phyloP scores from a whole-genome alignment of 345 rosid species.

The Eucalyptus virginea region DNA sequence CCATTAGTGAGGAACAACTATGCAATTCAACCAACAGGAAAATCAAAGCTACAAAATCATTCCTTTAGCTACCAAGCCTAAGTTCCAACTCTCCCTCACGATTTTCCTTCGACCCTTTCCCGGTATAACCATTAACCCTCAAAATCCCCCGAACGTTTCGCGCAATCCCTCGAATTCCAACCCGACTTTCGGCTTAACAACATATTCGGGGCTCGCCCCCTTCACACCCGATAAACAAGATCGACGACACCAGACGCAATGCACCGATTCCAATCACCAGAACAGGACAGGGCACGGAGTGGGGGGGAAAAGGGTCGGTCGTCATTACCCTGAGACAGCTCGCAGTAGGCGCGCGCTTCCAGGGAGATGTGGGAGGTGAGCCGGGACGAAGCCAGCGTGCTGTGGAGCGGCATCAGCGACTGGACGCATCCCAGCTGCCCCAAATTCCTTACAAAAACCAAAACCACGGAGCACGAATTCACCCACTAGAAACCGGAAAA shows the following conservation, averaged over 20 bases:
- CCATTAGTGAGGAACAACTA: not conserved
- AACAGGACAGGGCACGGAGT: not conserved
- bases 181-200: not conserved
- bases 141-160: not conserved
- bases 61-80: not conserved
- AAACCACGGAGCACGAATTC: not conserved
- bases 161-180: not conserved
- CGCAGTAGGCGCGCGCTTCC: constrained; percentile 12
- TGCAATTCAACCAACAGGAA: not conserved
- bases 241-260: not conserved
- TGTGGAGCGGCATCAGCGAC: constrained; percentile 10
- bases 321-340: constrained; percentile 14
- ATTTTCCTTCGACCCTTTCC: not conserved
- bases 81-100: not conserved
- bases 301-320: not conserved
- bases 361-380: constrained; percentile 9
- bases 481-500: not conserved
- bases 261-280: not conserved
- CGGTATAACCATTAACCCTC: not conserved
- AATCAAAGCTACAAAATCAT: not conserved
- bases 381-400: constrained; percentile 2
- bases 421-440: constrained; percentile 4
- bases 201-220: not conserved
- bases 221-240: not conserved
- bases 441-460: not conserved